Conservation (phyloP, 306 rosid genomes). For the Castanospermum australe region DNA sequence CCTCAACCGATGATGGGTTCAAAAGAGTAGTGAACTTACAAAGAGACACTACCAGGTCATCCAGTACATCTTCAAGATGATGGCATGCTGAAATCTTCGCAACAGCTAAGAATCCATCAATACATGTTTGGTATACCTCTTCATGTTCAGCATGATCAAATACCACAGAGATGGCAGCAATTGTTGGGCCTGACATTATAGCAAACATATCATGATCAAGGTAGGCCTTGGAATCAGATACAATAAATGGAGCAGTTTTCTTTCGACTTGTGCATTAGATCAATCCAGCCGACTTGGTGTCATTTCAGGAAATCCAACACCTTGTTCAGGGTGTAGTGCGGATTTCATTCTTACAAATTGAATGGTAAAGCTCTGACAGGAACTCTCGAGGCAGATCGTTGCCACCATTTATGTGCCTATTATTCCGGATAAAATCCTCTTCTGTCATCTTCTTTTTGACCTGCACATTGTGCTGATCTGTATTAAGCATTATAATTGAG, state of each 20-base stretch:
- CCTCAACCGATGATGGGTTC: slow-evolving; percentile 64
- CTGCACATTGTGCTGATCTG: slow-evolving; percentile 78
- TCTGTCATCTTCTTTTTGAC: too few species aligned
- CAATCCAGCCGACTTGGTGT: slow-evolving; percentile 81
- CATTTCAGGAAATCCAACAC: slow-evolving; percentile 76
- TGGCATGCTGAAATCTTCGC: slow-evolving; percentile 77
- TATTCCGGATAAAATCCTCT: slow-evolving; percentile 72
- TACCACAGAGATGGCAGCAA: slow-evolving; percentile 83
- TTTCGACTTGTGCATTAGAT: slow-evolving; percentile 70
- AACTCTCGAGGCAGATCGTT: slow-evolving; percentile 75
- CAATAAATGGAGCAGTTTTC: slow-evolving; percentile 66
- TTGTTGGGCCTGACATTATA: slow-evolving; percentile 78
- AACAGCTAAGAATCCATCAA: slow-evolving; percentile 69
- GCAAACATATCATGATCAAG: slow-evolving; percentile 82
- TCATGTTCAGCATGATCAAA: slow-evolving; percentile 77
- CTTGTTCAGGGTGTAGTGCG: slow-evolving; percentile 79
- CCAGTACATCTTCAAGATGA: slow-evolving; percentile 81
- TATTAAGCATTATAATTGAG: slow-evolving; percentile 69
- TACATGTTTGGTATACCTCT: slow-evolving; percentile 69
- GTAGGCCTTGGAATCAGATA: slow-evolving; percentile 63
- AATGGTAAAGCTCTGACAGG: slow-evolving; percentile 59
- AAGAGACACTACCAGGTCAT: slow-evolving; percentile 74
- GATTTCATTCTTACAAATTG: slow-evolving; percentile 74
- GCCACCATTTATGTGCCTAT: slow-evolving; percentile 73
- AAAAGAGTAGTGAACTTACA: slow-evolving; percentile 76